phyloP scores from a whole-genome alignment of 257 asterid species.

The Marsdenia floribunda region DNA sequence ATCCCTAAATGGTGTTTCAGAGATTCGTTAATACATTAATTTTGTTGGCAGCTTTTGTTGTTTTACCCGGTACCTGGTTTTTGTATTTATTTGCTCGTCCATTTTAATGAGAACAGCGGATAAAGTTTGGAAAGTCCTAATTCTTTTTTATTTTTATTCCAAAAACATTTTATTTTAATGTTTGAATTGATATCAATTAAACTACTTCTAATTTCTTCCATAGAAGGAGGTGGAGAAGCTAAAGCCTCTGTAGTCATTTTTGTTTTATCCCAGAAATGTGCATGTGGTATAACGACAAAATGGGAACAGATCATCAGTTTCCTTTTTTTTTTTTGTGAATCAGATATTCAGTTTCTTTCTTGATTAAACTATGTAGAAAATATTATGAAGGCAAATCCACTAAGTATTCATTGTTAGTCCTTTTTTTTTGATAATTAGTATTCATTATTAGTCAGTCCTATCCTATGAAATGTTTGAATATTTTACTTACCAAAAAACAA shows the following conservation, averaged over 20 bases:
- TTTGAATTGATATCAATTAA: too few relatives aligned
- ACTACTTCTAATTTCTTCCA: neutral
- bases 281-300: neutral
- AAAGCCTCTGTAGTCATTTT: neutral
- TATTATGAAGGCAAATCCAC: too few relatives aligned
- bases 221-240: neutral
- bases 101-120: neutral
- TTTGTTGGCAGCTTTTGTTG: neutral
- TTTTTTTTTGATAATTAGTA: too few relatives aligned
- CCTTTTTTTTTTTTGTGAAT: too few relatives aligned
- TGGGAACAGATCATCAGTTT: neutral
- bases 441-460: too few relatives aligned
- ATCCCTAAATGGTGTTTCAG: neutral
- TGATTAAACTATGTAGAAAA: neutral
- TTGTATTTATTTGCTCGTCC: neutral
- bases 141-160: too few relatives aligned
- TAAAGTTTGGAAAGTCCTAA: neutral
- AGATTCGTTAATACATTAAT: neutral
- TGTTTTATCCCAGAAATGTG: neutral
- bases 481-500: too few relatives aligned
- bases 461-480: too few relatives aligned
- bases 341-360: too few relatives aligned
- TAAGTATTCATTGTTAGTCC: too few relatives aligned
- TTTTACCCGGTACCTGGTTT: neutral
- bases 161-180: too few relatives aligned